A percentile compares a stretch with the other conserved stretches of the same genome.
These are phyloP conservation scores for Theileria equi DNA, from an alignment of 169 alveolate species.

Conservation along the genomic window DNA sequence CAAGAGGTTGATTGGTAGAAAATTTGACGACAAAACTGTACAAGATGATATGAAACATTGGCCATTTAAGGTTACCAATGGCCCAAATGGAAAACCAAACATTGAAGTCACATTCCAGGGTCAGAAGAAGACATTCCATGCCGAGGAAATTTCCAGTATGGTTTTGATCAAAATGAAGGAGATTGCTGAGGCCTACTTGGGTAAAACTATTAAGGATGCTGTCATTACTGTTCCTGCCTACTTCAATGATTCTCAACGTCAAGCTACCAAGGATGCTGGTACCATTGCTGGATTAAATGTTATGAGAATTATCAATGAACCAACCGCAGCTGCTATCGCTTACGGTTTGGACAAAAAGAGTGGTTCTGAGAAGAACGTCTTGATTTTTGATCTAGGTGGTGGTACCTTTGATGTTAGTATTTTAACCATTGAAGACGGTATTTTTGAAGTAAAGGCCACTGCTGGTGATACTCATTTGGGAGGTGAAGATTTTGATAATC, in stretches of 20 bases:
- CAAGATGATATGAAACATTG: conserved; percentile 91
- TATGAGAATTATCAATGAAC: conserved; percentile 96
- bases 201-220: conserved; percentile 92
- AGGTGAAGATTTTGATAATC: conserved; percentile 99
- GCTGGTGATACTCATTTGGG: conserved; percentile 99
- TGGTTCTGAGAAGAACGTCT: conserved; percentile 88
- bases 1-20: conserved; percentile 95
- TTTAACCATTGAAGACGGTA: conserved; percentile 94
- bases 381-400: conserved; percentile 97
- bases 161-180: conserved; percentile 96
- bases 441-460: conserved; percentile 97
- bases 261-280: conserved; percentile 99
- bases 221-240: conserved; percentile 99
- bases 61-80: conserved; percentile 91
- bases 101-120: conserved; percentile 86
- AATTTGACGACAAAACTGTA: conserved; percentile 87
- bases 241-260: conserved; percentile 97
- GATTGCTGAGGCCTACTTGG: conserved; percentile 94
- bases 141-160: conserved; percentile 95
- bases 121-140: conserved; percentile 86
- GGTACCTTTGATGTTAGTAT: conserved; percentile 98
- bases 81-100: conserved; percentile 84
- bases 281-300: conserved; percentile 98
- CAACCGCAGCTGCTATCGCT: conserved; percentile 99
- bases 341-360: conserved; percentile 94